Evolutionary conservation across 306 rosid genomes (phyloP).

Genomic region (Lablab purpureus): DNA sequence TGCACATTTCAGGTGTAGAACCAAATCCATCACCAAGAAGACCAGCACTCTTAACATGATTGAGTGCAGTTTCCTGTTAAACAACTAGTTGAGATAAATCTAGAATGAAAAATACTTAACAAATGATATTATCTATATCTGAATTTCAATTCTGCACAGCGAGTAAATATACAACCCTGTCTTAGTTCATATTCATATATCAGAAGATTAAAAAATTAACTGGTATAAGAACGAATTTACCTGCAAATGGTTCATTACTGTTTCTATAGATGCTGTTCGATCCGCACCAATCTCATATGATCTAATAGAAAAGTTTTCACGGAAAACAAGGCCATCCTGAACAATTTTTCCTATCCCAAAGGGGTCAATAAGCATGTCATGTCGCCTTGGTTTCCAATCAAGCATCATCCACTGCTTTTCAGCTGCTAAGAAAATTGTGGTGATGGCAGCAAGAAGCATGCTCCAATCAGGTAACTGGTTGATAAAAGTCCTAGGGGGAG

Average conservation of each 20-base stretch:
- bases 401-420: conserved; percentile 99
- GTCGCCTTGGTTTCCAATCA: conserved; percentile 97
- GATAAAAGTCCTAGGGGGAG: conserved; percentile 87
- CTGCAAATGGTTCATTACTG: conserved; percentile 98
- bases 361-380: conserved; percentile 92
- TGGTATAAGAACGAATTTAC: conserved; percentile 44
- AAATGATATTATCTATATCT: conserved; percentile 11
- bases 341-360: conserved; percentile 94
- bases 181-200: conserved; percentile 7
- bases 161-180: conserved; percentile 11
- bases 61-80: conserved; percentile 95
- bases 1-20: conserved; percentile 95
- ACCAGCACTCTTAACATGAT: conserved; percentile 94
- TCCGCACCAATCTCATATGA: conserved; percentile 99
- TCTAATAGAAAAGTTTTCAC: conserved; percentile 93
- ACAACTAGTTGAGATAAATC: conserved; percentile 36
- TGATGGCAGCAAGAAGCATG: conserved; percentile 99
- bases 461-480: conserved; percentile 99
- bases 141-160: conserved; percentile 13
- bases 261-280: conserved; percentile 97
- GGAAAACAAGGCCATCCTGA: conserved; percentile 93
- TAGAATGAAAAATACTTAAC: conserved; percentile 15
- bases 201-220: conserved; percentile 2
- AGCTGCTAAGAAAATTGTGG: conserved; percentile 97
- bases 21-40: conserved; percentile 98